Base-by-base conservation (phyloP, 192 early-diverging fungal species). In the Umbelopsis vinacea region DNA sequence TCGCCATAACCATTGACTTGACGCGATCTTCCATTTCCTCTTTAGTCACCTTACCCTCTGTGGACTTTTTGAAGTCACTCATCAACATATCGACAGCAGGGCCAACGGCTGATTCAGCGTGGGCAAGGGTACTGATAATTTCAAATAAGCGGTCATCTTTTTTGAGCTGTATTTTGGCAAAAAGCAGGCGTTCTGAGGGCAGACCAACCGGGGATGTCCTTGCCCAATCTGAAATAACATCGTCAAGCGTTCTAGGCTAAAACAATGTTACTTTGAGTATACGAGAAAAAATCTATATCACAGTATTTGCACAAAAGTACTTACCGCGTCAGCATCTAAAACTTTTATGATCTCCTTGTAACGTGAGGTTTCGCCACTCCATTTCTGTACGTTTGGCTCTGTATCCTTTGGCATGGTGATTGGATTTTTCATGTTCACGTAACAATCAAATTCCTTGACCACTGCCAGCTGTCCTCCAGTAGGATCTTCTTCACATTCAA, bases 181-280 rank as follows among this genome's bases (percentile, higher is more conserved):
- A 72, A 10, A 72, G 71, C 14, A 72, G 23, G 24, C 71, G 55
- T 19, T 72, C 71, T 21, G 71, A 72, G 22, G 63, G 57, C 19
- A 72, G 37, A 17, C 71, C 71, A 48, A 72, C 53, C 4, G 55
- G 46, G 33, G 71, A 72, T 22, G 57, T 66, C 23, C 40, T 60
- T 14, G 71, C 71, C 71, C 71, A 72, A 22, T 54, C 63, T 17
- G 40, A 24, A 21, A 72, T 54, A 12, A 72, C 71, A 66, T 72
- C 71, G n/a, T 72, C 57, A 24, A 72, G 40, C 15, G 71, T 66
- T 63, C 63, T 57, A 40, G 71, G 71, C 71, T 72, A 46, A 17
- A 46, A 33, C 38, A 35, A 69, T 26, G 38, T 37, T 19, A 19
- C 3, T 8, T 23, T 37, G 23, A 26, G 3, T 26, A 40, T 67